These are phyloP conservation scores for Termitomyces sp. DNA, from an alignment of 768 basidiomycete genomes.

Conservation along the genomic window DNA sequence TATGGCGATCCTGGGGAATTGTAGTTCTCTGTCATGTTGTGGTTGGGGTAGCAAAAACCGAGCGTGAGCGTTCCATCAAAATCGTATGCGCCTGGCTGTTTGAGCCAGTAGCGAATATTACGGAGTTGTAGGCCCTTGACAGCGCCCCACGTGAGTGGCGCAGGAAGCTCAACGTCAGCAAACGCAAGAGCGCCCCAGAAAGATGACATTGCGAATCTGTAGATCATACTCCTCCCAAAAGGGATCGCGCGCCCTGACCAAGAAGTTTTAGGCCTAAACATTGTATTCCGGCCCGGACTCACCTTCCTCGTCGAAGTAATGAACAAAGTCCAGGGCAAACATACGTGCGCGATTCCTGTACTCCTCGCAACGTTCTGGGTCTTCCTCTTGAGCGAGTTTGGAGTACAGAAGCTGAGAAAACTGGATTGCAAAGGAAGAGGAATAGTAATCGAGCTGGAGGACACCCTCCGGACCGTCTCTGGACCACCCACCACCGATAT, in stretches of 20 bases:
- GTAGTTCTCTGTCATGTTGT: conserved; percentile 76
- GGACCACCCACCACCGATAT: conserved; percentile 72
- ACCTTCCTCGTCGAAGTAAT: conserved; percentile 75
- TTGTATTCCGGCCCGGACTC: conserved; percentile 7
- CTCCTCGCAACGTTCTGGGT: conserved; percentile 58
- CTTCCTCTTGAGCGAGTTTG: conserved; percentile 54
- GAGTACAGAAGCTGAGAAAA: conserved; percentile 69
- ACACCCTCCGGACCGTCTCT: conserved; percentile 74
- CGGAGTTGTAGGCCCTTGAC: conserved; percentile 69
- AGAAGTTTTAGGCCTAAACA: background rate
- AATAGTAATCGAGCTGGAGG: conserved; percentile 75
- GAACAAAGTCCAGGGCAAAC: conserved; percentile 66
- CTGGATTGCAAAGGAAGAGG: conserved; percentile 75
- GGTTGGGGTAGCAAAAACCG: conserved; percentile 65
- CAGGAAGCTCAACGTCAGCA: conserved; percentile 62
- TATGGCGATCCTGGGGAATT: conserved; percentile 76
- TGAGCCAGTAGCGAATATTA: conserved; percentile 68
- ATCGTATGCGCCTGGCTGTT: conserved; percentile 54
- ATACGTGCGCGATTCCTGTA: conserved; percentile 56
- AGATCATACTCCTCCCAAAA: conserved; percentile 72
- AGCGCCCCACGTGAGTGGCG: conserved; percentile 68
- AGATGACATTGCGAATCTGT: conserved; percentile 77
- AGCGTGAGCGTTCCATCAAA: conserved; percentile 68
- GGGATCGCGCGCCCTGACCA: conserved; percentile 61
- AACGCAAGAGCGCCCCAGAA: conserved; percentile 75